A percentile compares a stretch with the other conserved stretches of the same genome.
Conservation (phyloP, 164 flowering plant species). For the Vitis rotundifolia region DNA sequence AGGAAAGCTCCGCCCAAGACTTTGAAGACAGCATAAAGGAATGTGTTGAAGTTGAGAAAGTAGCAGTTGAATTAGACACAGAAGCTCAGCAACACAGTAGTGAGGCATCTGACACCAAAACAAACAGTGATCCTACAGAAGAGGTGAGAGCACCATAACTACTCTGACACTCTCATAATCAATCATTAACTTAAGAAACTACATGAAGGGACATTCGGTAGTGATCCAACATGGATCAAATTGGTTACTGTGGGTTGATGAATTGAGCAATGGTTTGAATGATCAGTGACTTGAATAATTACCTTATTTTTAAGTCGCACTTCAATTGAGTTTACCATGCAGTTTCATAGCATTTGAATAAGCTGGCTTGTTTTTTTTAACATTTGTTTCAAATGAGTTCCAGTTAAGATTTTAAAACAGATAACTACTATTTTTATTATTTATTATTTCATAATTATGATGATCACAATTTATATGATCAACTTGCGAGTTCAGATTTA, state of each 20-base stretch:
- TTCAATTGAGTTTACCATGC: not conserved
- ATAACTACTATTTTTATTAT: not conserved
- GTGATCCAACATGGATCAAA: too few relatives aligned
- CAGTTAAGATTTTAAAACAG: not conserved
- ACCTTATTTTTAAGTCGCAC: not conserved
- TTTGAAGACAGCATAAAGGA: slow-evolving; percentile 14
- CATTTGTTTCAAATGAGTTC: not conserved
- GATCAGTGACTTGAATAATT: not conserved
- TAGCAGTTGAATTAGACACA: slow-evolving; percentile 5
- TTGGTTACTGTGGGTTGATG: too few relatives aligned
- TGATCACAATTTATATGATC: not conserved
- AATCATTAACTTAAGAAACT: not conserved
- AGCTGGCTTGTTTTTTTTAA: not conserved
- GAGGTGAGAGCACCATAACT: slow-evolving; percentile 21
- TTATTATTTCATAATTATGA: not conserved
- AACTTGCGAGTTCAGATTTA: too few relatives aligned
- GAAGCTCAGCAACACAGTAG: not conserved
- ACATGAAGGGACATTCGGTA: not conserved
- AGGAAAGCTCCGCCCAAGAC: slow-evolving; percentile 8
- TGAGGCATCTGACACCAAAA: slow-evolving; percentile 4
- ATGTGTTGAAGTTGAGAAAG: slow-evolving; percentile 8
- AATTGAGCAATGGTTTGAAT: too few relatives aligned
- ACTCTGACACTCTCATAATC: not conserved
- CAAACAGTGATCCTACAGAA: not conserved
- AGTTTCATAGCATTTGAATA: slow-evolving; percentile 2